These are phyloP conservation scores for Calonectria leucothoes DNA, from an alignment of 2,329 filamentous ascomycete genomes.

Conservation along the genomic window DNA sequence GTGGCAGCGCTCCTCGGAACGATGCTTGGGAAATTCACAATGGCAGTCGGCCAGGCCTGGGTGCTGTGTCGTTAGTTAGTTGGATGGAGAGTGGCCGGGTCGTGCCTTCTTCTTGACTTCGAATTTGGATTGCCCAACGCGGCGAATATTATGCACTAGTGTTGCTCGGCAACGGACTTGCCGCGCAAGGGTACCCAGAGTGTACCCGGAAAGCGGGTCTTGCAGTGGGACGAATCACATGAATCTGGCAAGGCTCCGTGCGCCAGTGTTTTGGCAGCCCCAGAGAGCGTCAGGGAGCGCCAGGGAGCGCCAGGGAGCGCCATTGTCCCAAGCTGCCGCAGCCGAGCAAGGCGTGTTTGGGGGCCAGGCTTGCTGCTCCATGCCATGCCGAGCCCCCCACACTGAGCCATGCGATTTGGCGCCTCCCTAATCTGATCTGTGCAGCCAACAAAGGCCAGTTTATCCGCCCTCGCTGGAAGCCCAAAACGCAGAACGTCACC, in stretches of 20 bases:
- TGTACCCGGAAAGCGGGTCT: not conserved
- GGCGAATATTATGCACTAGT: not conserved
- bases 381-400: too few relatives aligned
- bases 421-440: too few relatives aligned
- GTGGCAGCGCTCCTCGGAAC: slow-evolving; percentile 33
- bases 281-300: too few relatives aligned
- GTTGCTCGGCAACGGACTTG: slow-evolving; percentile 38
- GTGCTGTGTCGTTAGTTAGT: slow-evolving; percentile 28
- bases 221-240: not conserved
- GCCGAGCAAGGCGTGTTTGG: not conserved
- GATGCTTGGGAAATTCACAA: slow-evolving; percentile 23
- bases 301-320: too few relatives aligned
- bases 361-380: not conserved
- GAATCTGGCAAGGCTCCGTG: not conserved
- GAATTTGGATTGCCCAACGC: slow-evolving; percentile 27
- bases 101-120: slow-evolving; percentile 11
- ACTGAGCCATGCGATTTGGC: too few relatives aligned
- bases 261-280: not conserved
- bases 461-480: too few relatives aligned
- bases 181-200: not conserved
- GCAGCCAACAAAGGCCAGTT: too few relatives aligned
- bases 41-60: not conserved
- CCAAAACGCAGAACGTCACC: too few relatives aligned
- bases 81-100: slow-evolving; percentile 15
- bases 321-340: too few relatives aligned